These are phyloP conservation scores for Clonostachys byssicola DNA, from an alignment of 2,329 filamentous ascomycete species.

Conservation along the genomic window DNA sequence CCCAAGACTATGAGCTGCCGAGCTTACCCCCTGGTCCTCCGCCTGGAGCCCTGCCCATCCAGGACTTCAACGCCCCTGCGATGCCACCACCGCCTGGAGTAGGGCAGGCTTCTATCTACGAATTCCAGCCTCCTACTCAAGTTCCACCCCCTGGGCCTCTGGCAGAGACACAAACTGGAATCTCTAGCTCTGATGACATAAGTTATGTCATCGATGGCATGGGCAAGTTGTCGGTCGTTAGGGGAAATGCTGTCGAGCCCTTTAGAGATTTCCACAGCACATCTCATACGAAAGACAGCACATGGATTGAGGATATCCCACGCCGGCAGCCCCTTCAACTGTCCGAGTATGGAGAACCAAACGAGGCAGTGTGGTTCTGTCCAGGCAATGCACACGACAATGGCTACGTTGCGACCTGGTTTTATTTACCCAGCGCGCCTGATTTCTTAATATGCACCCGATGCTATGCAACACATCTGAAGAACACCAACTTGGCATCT, in stretches of 20 bases:
- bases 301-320: not conserved
- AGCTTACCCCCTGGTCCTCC: no score
- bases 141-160: no score
- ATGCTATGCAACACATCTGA: constrained; percentile 32
- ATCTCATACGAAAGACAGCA: not conserved
- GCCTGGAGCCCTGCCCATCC: no score
- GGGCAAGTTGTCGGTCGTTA: not conserved
- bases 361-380: constrained; percentile 16
- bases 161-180: no score
- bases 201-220: not conserved
- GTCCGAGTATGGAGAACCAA: constrained; percentile 11
- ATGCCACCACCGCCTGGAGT: not conserved
- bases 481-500: constrained; percentile 15
- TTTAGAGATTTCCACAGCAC: not conserved
- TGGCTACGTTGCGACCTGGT: constrained; percentile 17
- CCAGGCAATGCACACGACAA: constrained; percentile 19
- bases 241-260: not conserved
- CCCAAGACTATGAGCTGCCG: no score
- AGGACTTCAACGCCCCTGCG: no score
- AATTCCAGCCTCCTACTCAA: not conserved
- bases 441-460: constrained; percentile 30
- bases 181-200: not conserved
- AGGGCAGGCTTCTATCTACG: not conserved
- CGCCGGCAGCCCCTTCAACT: constrained; percentile 4
- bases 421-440: constrained; percentile 15